phyloP scores from a whole-genome alignment of 345 rosid species.

The Brassica nigra region DNA sequence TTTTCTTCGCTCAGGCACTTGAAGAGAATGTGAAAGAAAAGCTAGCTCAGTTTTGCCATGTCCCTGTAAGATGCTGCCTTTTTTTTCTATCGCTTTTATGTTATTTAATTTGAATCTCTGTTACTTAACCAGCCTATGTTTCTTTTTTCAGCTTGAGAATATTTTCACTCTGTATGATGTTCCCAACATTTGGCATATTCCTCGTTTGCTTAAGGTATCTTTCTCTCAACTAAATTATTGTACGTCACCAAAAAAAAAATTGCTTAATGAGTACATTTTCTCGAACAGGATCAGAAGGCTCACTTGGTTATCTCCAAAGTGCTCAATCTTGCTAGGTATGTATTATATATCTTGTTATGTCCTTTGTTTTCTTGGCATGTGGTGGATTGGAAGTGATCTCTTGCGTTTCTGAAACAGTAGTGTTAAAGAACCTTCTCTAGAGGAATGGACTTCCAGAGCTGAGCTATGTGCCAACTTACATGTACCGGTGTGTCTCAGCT shows the following conservation, averaged over 20 bases:
- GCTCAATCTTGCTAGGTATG: slow-evolving; percentile 70
- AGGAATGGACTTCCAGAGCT: slow-evolving; percentile 73
- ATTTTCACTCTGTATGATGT: slow-evolving; percentile 83
- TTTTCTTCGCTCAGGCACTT: slow-evolving; percentile 53
- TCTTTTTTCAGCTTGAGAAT: slow-evolving; percentile 59
- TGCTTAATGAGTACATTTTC: background rate
- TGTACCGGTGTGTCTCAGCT: slow-evolving; percentile 66
- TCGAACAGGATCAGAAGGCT: slow-evolving; percentile 82
- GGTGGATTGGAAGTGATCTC: slow-evolving; percentile 12
- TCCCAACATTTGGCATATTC: slow-evolving; percentile 96
- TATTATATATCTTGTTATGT: slow-evolving; percentile 1
- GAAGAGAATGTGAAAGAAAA: slow-evolving; percentile 75
- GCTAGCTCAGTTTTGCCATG: slow-evolving; percentile 89
- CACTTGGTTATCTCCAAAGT: slow-evolving; percentile 77
- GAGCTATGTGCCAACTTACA: slow-evolving; percentile 61
- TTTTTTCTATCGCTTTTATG: background rate
- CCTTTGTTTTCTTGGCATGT: background rate
- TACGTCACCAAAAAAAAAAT: background rate
- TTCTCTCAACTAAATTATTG: background rate
- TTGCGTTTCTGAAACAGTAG: slow-evolving; percentile 47
- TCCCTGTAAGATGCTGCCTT: slow-evolving; percentile 50
- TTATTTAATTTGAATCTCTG: slow-evolving; percentile 14
- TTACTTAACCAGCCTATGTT: slow-evolving; percentile 20
- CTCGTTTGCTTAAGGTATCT: slow-evolving; percentile 72
- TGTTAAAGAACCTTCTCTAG: slow-evolving; percentile 61